Conservation (phyloP, 1,284 basidiomycete genomes). For the Anthracocystis setariae region DNA sequence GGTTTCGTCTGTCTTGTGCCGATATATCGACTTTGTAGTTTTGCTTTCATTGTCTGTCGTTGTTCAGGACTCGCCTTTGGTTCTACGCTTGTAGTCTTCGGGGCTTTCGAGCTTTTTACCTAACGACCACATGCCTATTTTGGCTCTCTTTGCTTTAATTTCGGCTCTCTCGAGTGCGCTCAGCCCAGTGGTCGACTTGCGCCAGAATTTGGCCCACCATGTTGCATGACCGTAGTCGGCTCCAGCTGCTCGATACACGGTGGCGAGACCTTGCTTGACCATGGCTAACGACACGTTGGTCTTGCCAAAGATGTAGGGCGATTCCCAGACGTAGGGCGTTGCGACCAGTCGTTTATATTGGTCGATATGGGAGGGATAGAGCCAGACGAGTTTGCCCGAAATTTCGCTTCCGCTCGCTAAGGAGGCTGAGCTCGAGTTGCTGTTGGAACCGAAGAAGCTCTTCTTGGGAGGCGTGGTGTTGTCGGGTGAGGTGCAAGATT, state of each 20-base stretch:
- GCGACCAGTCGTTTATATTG: conserved; percentile 66
- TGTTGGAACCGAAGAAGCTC: conserved; percentile 11
- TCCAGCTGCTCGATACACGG: conserved; percentile 61
- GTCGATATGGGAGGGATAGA: conserved; percentile 62
- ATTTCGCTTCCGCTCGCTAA: conserved; percentile 5
- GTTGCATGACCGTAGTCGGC: conserved; percentile 62
- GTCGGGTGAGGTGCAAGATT: conserved; percentile 36
- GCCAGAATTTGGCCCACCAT: conserved; percentile 47
- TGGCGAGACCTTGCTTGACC: conserved; percentile 62
- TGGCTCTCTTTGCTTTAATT: conserved; percentile 39
- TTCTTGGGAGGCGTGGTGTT: conserved; percentile 21
- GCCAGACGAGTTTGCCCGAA: conserved; percentile 42
- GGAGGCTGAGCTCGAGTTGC: neutral
- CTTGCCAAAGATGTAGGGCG: conserved; percentile 63
- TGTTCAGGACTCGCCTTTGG: conserved; percentile 19
- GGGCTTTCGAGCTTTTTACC: conserved; percentile 58
- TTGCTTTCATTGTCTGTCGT: neutral
- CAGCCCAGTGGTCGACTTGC: conserved; percentile 48
- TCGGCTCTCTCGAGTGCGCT: conserved; percentile 54
- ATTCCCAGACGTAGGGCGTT: conserved; percentile 62
- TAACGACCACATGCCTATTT: conserved; percentile 56
- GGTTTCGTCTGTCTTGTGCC: too few species aligned
- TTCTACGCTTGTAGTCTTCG: conserved; percentile 57
- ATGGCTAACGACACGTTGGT: conserved; percentile 63
- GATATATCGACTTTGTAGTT: too few species aligned